Evolutionary conservation across 495 filamentous ascomycete genomes (phyloP).

Genomic region (Astrocystis sublimbata): DNA sequence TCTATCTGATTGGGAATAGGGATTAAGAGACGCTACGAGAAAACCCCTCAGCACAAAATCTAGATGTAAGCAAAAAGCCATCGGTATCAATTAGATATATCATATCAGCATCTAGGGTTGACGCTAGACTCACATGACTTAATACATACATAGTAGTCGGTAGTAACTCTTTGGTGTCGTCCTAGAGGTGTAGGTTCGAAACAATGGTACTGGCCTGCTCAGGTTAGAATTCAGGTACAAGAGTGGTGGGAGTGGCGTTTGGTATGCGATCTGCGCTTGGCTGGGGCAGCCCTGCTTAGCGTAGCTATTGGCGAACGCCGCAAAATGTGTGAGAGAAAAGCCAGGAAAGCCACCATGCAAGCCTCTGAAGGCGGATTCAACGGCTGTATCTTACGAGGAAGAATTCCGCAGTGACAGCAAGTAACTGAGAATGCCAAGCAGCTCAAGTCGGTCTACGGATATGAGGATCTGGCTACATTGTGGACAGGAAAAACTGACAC

Average conservation of each 20-base stretch:
- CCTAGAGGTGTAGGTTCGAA: neutral
- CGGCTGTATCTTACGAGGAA: neutral
- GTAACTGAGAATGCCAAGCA: neutral
- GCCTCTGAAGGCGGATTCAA: neutral
- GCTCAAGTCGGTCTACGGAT: neutral
- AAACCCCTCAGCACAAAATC: neutral
- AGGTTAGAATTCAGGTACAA: neutral
- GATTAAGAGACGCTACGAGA: neutral
- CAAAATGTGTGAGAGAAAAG: neutral
- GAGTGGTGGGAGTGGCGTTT: neutral
- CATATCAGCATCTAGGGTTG: neutral
- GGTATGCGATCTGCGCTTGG: neutral
- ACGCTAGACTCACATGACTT: neutral
- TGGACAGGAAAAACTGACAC: neutral
- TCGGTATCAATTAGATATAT: too few relatives aligned
- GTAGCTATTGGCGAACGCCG: neutral
- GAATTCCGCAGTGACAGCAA: neutral
- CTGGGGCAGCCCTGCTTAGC: neutral
- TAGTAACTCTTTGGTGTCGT: too few relatives aligned
- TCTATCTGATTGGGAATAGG: too few relatives aligned
- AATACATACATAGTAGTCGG: too few relatives aligned
- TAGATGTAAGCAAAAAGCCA: neutral
- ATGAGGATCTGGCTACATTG: neutral
- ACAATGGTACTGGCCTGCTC: neutral
- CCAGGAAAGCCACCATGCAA: neutral